Evolutionary conservation across 2,329 filamentous ascomycete genomes (phyloP), one percentile per base, ranked within the genome.

Genomic region (Hawksworthiomyces lignivorus): DNA sequence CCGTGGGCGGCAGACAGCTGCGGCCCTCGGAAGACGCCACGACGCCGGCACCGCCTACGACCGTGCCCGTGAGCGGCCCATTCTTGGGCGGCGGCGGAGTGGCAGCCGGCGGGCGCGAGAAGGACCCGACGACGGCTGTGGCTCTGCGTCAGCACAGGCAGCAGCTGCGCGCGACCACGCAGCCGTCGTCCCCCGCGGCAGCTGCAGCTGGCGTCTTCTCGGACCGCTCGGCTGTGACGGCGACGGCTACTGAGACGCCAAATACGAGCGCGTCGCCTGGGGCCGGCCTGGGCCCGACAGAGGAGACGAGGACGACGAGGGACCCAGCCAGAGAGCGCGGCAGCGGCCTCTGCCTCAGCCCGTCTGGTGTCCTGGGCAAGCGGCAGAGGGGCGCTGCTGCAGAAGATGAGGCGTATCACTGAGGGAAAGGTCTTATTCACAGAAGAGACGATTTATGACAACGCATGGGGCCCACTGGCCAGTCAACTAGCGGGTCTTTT

Each of bases 331-430:
- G n/a, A n/a, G n/a, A n/a, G n/a, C n/a, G n/a, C n/a, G n/a, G n/a
- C n/a, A n/a, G n/a, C n/a, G n/a, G n/a, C n/a, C n/a, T n/a, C n/a
- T n/a, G n/a, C n/a, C n/a, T n/a, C n/a, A n/a, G n/a, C n/a, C n/a
- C n/a, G 18, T 7, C 39, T 6, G 32, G 19, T 4, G 9, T 21
- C n/a, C 39, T 26, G 15, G 33, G 24, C 35, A 43, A 43, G 35
- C 34, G 41, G 32, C 42, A 11, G 20, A 30, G 42, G 27, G 33
- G 18, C 10, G 11, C n/a, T n/a, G n/a, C n/a, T n/a, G n/a, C n/a
- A n/a, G n/a, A n/a, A n/a, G n/a, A n/a, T n/a, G n/a, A n/a, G n/a
- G n/a, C n/a, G n/a, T n/a, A n/a, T n/a, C n/a, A n/a, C n/a, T n/a
- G n/a, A n/a, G n/a, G n/a, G n/a, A n/a, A n/a, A n/a, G n/a, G n/a